Conservation (phyloP, 2,329 filamentous ascomycete species). For the Hysterium pulicare region DNA sequence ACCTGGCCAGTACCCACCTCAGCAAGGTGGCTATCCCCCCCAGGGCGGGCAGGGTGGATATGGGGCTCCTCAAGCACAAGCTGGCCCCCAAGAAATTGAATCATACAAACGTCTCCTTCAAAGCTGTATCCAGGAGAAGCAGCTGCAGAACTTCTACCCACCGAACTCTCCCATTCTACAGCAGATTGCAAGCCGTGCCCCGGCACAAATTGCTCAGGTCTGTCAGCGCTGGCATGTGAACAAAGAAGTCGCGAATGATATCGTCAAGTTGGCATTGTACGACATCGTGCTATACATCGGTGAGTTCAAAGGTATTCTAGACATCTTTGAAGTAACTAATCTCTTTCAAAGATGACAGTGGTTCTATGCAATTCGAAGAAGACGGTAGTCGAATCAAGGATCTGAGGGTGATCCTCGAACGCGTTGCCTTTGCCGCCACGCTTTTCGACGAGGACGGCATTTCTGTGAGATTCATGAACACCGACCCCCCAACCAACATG, state of each 20-base stretch:
- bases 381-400: conserved; percentile 65
- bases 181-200: conserved; percentile 50
- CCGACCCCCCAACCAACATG: conserved; percentile 43
- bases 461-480: conserved; percentile 68
- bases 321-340: background rate
- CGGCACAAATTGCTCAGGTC: conserved; percentile 52
- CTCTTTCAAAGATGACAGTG: conserved; percentile 61
- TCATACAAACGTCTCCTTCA: conserved; percentile 57
- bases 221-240: conserved; percentile 56
- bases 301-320: conserved; percentile 14
- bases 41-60: conserved; percentile 39
- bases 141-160: conserved; percentile 57
- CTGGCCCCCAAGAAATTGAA: conserved; percentile 49
- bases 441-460: conserved; percentile 70
- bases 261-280: conserved; percentile 61
- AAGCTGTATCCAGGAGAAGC: conserved; percentile 58
- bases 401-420: conserved; percentile 60
- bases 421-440: conserved; percentile 62
- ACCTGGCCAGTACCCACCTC: conserved; percentile 32
- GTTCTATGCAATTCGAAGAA: conserved; percentile 68
- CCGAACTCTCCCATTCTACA: conserved; percentile 51
- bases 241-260: conserved; percentile 59
- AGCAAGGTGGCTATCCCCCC: conserved; percentile 27
- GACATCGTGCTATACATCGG: conserved; percentile 61
- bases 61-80: conserved; percentile 30